Percentiles rank a stretch among this genome's conserved stretches.
phyloP scores from a whole-genome alignment of 768 basidiomycete species.

The Xerocomellus dryophilus region DNA sequence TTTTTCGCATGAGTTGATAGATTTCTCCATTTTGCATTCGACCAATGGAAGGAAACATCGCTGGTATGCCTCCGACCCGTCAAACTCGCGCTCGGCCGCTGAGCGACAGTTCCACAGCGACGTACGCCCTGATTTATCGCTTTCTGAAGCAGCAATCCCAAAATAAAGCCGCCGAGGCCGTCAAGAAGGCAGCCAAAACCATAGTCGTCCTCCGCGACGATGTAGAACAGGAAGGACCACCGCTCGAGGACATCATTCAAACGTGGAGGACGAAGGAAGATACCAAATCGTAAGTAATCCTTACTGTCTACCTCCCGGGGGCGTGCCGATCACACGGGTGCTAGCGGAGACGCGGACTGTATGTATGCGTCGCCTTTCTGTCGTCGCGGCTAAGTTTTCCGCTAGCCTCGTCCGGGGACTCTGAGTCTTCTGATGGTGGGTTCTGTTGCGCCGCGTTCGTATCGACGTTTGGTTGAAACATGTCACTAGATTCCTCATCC shows the following conservation, averaged over 20 bases:
- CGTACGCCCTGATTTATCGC: constrained; percentile 72
- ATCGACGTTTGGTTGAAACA: neutral
- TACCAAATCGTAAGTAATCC: constrained; percentile 28
- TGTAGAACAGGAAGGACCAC: constrained; percentile 44
- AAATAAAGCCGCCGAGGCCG: constrained; percentile 64
- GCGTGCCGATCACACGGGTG: constrained; percentile 5
- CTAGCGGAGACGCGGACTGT: constrained; percentile 22
- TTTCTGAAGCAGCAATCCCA: constrained; percentile 69
- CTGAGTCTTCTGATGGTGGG: constrained; percentile 28
- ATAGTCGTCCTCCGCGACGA: constrained; percentile 59
- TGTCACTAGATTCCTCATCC: constrained; percentile 17
- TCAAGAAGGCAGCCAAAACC: constrained; percentile 71
- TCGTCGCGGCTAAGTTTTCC: constrained; percentile 8
- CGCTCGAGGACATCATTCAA: constrained; percentile 61
- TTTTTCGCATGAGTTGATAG: constrained; percentile 2
- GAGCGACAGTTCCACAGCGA: constrained; percentile 42
- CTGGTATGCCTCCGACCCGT: constrained; percentile 39
- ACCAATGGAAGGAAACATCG: constrained; percentile 50
- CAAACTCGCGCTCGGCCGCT: constrained; percentile 8
- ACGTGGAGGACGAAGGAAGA: constrained; percentile 53
- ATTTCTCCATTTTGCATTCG: neutral
- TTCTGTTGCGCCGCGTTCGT: neutral
- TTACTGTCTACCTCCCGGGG: neutral
- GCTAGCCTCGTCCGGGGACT: constrained; percentile 23
- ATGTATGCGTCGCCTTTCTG: constrained; percentile 11